Base-by-base conservation (phyloP, 805 yeast genomes). In the Suhomyces vadensis region DNA sequence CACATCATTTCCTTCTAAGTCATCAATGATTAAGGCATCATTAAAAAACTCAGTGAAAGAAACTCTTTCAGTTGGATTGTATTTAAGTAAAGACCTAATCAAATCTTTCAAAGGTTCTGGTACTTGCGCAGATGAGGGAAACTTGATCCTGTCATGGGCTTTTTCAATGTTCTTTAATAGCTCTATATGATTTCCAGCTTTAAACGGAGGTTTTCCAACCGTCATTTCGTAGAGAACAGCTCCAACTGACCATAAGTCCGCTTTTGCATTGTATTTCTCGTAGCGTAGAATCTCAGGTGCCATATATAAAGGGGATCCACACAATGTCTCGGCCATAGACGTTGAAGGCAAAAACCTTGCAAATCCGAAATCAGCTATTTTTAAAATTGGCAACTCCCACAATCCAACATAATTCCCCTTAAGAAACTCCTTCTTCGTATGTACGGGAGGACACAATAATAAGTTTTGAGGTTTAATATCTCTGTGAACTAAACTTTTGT, bases 301-400 rank as follows among this genome's bases (percentile, higher is more conserved):
- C 99, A 94, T 94, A 66, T 94, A 94, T 35, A 94, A 75, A 3
- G 99, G 99, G 8, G 96, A 88, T 1, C 99, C 99, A 74, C 99
- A 94, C 53, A 94, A 72, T 1, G 99, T 94, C 61, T 94, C 99
- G 1, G 98, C 98, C 79, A 94, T 75, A 1, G 96, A 84, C 1
- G 97, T 86, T 39, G 87, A 82, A 5, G 99, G 99, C 56, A 94
- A 74, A 60, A 91, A 87, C 49, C 98, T 76, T 4, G 99, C 99
- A 69, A 94, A 94, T 1, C 99, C 99, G 66, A 94, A 94, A 69
- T 94, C 99, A 9, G 99, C 99, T 48, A 94, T 83, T 64, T 92
- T 92, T 50, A 94, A 74, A 7, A 91, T 78, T 1, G 99, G 99
- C 49, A 94, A 71, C 54, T 88, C 95, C 82, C 92, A 86, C 46